These are phyloP conservation scores for Gracilaria caudata DNA, from an alignment of 23 red algal species.

Conservation along the genomic window DNA sequence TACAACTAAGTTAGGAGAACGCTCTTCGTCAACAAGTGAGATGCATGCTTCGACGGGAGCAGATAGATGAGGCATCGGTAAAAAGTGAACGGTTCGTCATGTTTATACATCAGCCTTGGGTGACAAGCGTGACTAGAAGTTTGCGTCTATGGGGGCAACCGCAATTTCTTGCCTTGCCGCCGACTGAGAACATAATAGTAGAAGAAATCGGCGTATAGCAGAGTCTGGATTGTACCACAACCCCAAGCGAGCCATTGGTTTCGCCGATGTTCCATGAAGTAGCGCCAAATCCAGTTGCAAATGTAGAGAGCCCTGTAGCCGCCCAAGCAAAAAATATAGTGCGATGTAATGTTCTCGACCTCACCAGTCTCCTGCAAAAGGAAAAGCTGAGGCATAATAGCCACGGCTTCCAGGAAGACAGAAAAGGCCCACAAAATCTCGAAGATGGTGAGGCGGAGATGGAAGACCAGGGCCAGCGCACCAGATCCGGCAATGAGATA, in stretches of 20 bases:
- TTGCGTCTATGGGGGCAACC: slow-evolving; percentile 76
- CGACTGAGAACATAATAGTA: slow-evolving; percentile 94
- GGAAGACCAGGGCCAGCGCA: slow-evolving; percentile 81
- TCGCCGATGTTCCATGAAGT: slow-evolving; percentile 79
- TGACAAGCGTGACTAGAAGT: not conserved
- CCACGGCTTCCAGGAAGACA: slow-evolving; percentile 90
- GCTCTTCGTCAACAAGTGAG: not conserved
- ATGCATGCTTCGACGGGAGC: not conserved
- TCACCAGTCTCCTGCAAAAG: slow-evolving; percentile 94
- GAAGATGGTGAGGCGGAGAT: slow-evolving; percentile 73
- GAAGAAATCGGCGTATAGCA: slow-evolving; percentile 98
- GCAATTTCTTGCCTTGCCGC: slow-evolving; percentile 77
- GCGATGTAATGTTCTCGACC: slow-evolving; percentile 96
- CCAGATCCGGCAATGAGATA: slow-evolving; percentile 77
- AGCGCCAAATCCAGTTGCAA: slow-evolving; percentile 97
- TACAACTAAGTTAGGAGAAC: not conserved
- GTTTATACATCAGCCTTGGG: slow-evolving; percentile 15
- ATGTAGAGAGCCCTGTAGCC: slow-evolving; percentile 92
- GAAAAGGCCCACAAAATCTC: slow-evolving; percentile 99
- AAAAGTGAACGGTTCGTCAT: slow-evolving; percentile 15
- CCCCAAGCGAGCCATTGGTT: slow-evolving; percentile 90
- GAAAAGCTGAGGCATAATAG: slow-evolving; percentile 96
- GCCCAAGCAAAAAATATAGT: slow-evolving; percentile 96
- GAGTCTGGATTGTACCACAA: slow-evolving; percentile 89
- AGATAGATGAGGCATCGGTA: not conserved